These are phyloP conservation scores for Stramenopiles sp. DNA, from an alignment of 352 stramenopile species.

Conservation along the genomic window DNA sequence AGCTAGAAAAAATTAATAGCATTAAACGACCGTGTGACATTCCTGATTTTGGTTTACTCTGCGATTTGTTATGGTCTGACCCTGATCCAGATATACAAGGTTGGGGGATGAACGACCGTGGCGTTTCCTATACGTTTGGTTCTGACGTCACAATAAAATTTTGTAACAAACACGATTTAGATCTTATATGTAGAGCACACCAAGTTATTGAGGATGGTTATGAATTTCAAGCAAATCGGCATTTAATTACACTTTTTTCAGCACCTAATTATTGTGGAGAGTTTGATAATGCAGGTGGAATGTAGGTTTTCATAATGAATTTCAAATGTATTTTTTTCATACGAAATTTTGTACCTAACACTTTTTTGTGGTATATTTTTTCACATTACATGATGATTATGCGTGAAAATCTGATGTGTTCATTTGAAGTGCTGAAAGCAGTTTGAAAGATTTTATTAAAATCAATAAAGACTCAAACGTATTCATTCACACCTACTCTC, in stretches of 20 bases:
- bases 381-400: slow-evolving; percentile 91
- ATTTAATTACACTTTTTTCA: slow-evolving; percentile 96
- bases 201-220: slow-evolving; percentile 98
- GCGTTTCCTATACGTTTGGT: slow-evolving; percentile 93
- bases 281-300: slow-evolving; percentile 94
- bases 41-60: slow-evolving; percentile 71
- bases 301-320: slow-evolving; percentile 71
- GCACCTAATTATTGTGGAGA: slow-evolving; percentile 99
- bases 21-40: slow-evolving; percentile 24
- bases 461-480: too few species aligned
- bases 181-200: slow-evolving; percentile 85
- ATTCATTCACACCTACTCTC: too few species aligned
- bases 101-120: slow-evolving; percentile 89
- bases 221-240: slow-evolving; percentile 91
- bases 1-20: slow-evolving; percentile 27
- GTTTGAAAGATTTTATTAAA: slow-evolving; percentile 18
- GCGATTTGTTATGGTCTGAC: slow-evolving; percentile 90
- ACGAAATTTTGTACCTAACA: slow-evolving; percentile 17
- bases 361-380: too few species aligned
- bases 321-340: slow-evolving; percentile 66
- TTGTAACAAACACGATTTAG: slow-evolving; percentile 70
- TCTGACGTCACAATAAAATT: slow-evolving; percentile 85
- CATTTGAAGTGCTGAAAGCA: slow-evolving; percentile 32
- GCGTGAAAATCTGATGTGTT: slow-evolving; percentile 69
- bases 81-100: slow-evolving; percentile 92